A percentile compares a stretch with the other conserved stretches of the same genome.
Evolutionary conservation across 352 stramenopile genomes (phyloP).

Genomic region (Peronospora farinosa): DNA sequence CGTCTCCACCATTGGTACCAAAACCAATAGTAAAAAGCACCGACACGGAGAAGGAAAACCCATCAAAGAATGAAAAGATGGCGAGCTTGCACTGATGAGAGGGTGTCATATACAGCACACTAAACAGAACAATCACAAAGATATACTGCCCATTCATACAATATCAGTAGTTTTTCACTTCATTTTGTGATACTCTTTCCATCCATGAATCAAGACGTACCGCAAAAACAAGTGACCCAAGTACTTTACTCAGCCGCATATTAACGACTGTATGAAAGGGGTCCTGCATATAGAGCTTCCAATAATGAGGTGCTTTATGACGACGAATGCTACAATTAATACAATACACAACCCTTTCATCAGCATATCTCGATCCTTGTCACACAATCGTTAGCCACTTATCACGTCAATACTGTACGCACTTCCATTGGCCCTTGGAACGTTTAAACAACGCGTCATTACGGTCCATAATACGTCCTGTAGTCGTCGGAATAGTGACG

Average conservation of each 20-base stretch:
- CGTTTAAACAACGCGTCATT: slow-evolving; percentile 56
- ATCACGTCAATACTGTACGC: slow-evolving; percentile 5
- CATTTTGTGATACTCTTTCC: not conserved
- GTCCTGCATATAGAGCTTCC: slow-evolving; percentile 78
- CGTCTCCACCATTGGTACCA: slow-evolving; percentile 63
- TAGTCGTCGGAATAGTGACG: slow-evolving; percentile 26
- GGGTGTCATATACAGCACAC: slow-evolving; percentile 68
- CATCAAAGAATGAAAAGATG: slow-evolving; percentile 63
- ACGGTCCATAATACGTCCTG: slow-evolving; percentile 67
- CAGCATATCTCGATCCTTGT: not conserved
- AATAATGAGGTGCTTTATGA: slow-evolving; percentile 71
- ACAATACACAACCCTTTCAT: slow-evolving; percentile 7
- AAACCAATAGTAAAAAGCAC: slow-evolving; percentile 80
- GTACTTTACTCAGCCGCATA: slow-evolving; percentile 74
- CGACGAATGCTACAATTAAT: slow-evolving; percentile 53
- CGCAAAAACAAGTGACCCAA: slow-evolving; percentile 30
- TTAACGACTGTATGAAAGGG: slow-evolving; percentile 82
- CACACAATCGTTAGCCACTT: no score
- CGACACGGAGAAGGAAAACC: slow-evolving; percentile 77
- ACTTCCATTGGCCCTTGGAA: slow-evolving; percentile 79
- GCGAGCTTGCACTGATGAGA: slow-evolving; percentile 56
- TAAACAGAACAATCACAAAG: slow-evolving; percentile 56
- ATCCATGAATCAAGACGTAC: slow-evolving; percentile 16
- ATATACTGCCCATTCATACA: slow-evolving; percentile 51
- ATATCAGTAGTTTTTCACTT: not conserved